Evolutionary conservation across 2,329 filamentous ascomycete genomes (phyloP), one percentile per base, ranked within the genome.

Genomic region (Fusarium nelsonii): DNA sequence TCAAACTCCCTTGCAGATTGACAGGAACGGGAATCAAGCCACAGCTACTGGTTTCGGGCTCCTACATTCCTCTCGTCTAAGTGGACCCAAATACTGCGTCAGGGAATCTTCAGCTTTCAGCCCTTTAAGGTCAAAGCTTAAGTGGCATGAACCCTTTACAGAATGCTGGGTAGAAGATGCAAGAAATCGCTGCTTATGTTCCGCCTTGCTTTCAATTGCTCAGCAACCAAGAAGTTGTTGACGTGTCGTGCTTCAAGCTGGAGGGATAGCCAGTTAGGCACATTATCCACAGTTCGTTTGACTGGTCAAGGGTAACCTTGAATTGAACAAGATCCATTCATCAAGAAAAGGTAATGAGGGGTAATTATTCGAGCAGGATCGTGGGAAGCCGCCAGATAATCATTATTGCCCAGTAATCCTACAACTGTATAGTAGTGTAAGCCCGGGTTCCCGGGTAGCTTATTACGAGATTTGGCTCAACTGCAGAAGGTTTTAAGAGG

Each of bases 231-330:
- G 11, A 8, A 4, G 15, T 4, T 59, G 36, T 53, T 67, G 66
- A 67, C 62, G 62, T 59, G 62, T 54, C 65, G 39, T 69, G 10
- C 43, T 40, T 32, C 43, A 28, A 37, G 23, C 30, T 32, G 26
- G 10, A n/a, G 16, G 39, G 16, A 30, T 50, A 28, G 39, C 26
- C 9, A 2, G 14, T 20, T 48, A 14, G 18, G 39, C 39, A 4
- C 10, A 3, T 30, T 30, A 6, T 20, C 39, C 2, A 5, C 39
- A 20, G 14, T 5, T 4, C 7, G 16, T 41, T 41, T 41, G 18
- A 41, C 15, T 34, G 30, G 30, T 26, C 30, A 48, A 34, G 45
- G 49, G 43, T 39, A 37, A 48, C 59, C 41, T 41, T 48, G 46
- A 33, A 4, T 20, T 36, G 15, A 54, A 12, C 11, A 16, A 49